Percentiles rank a stretch among this genome's conserved stretches.
phyloP scores from a whole-genome alignment of 768 basidiomycete species.

The Xanthoconium stramineum region DNA sequence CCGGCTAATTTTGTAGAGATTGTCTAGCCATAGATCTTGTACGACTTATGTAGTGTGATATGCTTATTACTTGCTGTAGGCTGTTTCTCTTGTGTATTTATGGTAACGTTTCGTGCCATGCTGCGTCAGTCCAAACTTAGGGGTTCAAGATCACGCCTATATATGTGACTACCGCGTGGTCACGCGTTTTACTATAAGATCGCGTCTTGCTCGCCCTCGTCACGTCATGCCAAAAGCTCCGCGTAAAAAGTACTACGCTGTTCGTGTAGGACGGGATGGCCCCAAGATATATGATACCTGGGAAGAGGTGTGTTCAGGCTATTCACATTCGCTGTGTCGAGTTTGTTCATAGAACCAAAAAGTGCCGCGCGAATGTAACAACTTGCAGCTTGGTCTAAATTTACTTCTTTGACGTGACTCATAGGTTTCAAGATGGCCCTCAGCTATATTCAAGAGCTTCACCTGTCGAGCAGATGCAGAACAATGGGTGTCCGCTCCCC shows the following conservation, averaged over 20 bases:
- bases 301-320: conserved; percentile 47
- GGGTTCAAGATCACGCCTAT: background rate
- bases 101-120: background rate
- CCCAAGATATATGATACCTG: conserved; percentile 56
- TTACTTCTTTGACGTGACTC: background rate
- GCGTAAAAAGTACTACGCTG: conserved; percentile 57
- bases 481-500: conserved; percentile 40
- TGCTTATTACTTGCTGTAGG: background rate
- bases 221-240: conserved; percentile 28
- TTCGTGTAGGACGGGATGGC: conserved; percentile 54
- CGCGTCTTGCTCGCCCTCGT: background rate
- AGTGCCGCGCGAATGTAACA: conserved; percentile 50
- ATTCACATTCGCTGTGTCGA: background rate
- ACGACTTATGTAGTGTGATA: background rate
- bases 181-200: background rate
- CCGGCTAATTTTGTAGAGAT: conserved; percentile 86
- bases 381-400: background rate
- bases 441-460: conserved; percentile 54
- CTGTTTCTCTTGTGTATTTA: conserved; percentile 2
- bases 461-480: conserved; percentile 42
- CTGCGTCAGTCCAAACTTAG: too few species aligned
- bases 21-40: conserved; percentile 27
- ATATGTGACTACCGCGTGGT: background rate
- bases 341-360: background rate
- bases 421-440: conserved; percentile 54